These are phyloP conservation scores for Skeletonema tropicum DNA, from an alignment of 108 stramenopile species.

Conservation along the genomic window DNA sequence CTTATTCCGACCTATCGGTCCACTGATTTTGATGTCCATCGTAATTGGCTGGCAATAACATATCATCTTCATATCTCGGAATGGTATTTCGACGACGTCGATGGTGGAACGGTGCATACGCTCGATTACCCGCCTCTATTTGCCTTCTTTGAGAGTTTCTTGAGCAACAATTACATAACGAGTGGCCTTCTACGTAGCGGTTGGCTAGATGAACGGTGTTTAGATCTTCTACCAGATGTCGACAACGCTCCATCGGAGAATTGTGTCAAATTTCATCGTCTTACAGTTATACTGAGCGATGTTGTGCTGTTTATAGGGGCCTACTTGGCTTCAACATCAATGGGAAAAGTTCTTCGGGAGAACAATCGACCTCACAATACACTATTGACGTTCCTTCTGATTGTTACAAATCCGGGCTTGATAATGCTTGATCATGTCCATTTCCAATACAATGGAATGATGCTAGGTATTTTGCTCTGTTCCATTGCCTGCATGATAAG, in stretches of 20 bases:
- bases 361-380: conserved; percentile 5
- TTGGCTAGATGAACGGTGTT: conserved; percentile 64
- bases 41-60: conserved; percentile 96
- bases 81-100: conserved; percentile 92
- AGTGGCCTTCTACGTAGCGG: conserved; percentile 12
- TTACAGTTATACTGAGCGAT: conserved; percentile 85
- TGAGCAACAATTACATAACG: conserved; percentile 67
- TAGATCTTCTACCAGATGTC: conserved; percentile 59
- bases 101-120: conserved; percentile 87
- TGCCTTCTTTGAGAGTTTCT: conserved; percentile 85
- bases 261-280: conserved; percentile 79
- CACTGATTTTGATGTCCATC: conserved; percentile 96
- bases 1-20: conserved; percentile 78
- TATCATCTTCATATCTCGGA: conserved; percentile 63
- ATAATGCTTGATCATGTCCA: conserved; percentile 94
- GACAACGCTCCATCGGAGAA: conserved; percentile 47
- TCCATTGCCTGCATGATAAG: conserved; percentile 69
- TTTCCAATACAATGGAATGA: conserved; percentile 96
- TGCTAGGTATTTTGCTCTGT: conserved; percentile 85
- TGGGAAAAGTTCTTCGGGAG: conserved; percentile 16
- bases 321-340: conserved; percentile 43
- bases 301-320: conserved; percentile 66
- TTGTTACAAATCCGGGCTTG: conserved; percentile 80
- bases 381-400: conserved; percentile 51
- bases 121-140: conserved; percentile 97